phyloP scores from a whole-genome alignment of 192 early-diverging fungal genomes.

The Linnemannia schmuckeri region DNA sequence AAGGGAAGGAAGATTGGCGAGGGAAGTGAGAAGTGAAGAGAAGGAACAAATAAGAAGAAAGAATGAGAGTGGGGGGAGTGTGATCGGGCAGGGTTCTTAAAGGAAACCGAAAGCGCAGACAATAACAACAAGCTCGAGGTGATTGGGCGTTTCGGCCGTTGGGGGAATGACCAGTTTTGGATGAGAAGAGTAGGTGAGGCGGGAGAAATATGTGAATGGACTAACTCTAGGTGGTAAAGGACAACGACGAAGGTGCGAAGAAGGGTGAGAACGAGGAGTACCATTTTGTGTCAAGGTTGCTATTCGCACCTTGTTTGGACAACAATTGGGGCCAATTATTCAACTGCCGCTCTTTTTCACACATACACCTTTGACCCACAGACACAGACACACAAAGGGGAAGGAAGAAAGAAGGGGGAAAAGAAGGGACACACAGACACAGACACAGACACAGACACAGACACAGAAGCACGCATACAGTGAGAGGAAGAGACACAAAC shows the following conservation, averaged over 20 bases:
- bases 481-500: background rate
- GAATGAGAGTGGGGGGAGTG: background rate
- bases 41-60: slow-evolving; percentile 7
- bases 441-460: background rate
- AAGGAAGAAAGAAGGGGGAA: background rate
- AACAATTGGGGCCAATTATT: background rate
- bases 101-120: background rate
- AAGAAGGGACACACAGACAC: background rate
- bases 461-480: too few species aligned
- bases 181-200: background rate
- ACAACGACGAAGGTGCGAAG: background rate
- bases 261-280: background rate
- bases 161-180: background rate
- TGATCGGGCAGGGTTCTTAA: background rate
- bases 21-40: background rate
- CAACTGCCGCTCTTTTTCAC: background rate
- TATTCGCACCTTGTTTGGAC: background rate
- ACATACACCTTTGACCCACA: background rate
- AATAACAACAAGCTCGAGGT: background rate
- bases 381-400: background rate
- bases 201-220: background rate
- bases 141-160: slow-evolving; percentile 8
- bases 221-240: background rate
- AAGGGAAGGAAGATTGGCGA: background rate
- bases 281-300: background rate